Base-by-base conservation (phyloP, 129 eudicot genomes). In the Ambrosia artemisiifolia region DNA sequence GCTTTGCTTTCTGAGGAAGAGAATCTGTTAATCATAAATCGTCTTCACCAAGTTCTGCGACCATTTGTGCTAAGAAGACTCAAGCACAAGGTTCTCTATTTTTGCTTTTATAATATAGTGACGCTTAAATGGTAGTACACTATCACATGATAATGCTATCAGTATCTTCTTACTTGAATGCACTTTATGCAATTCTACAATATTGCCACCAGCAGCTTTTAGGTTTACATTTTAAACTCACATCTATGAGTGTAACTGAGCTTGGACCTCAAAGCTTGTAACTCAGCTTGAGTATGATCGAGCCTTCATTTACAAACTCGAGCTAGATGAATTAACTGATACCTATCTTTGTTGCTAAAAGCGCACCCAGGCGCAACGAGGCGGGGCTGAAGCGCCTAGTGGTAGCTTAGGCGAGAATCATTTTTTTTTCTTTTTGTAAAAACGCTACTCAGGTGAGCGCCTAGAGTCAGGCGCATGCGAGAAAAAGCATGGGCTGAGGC, bases 61-160 rank as follows among this genome's bases (percentile, higher is more conserved):
- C 98, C 98, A 82, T 94, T 94, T 83, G 98, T 94, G 35, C 98
- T 94, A 42, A 83, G 98, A 59, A 87, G 98, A 77, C 87, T 94
- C 72, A 94, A 94, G 76, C 98, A 94, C 85, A 94, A 94, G 98
- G 98, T 94, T 70, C 62, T 69, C 70, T 12, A 55, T 70, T 32
- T 19, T 19, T 62, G 57, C 33, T 54, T 20, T 32, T 67, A 11
- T 36, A 38, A 30, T 73, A 7, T 59, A 35, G 11, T 38, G 44
- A 54, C 80, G 36, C 18, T 11, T 61, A 63, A 35, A n/a, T 30
- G 10, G 5, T 2, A n/a, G n/a, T n/a, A n/a, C n/a, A n/a, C n/a
- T n/a, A 24, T 24, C 33, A 19, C 35, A 56, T n/a, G 14, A 46
- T 13, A 71, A 38, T 36, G 33, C 50, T 56, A 56, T 73, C 55